Base-by-base conservation (phyloP, 1,284 basidiomycete genomes). In the Boletus smithii region DNA sequence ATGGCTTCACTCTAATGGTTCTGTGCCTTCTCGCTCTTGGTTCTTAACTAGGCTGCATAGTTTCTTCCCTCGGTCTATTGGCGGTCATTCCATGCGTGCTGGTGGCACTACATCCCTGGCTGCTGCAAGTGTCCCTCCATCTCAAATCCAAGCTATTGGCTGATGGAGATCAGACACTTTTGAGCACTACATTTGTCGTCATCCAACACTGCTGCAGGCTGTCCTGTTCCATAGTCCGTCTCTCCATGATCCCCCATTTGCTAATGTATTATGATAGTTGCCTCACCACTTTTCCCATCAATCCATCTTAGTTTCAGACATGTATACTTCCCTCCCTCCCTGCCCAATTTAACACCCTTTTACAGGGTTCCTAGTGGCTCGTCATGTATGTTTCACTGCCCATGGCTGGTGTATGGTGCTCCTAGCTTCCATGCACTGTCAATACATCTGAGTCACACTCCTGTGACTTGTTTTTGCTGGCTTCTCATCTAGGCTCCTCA, bases 81-180 rank as follows among this genome's bases (percentile, higher is more conserved):
- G 31, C 0, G 50, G 47, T 1, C 51, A 53, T 20, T 55, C 48
- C 3, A 20, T 55, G 26, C 27, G 24, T 0, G 44, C 45, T 0
- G 42, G 51, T 0, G 42, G 51, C 1, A 38, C 48, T 3, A 54
- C 48, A 2, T 52, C 51, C 6, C 23, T 54, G 0, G 50, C 48
- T 0, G 42, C 39, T 3, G 44, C 47, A 0, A 27, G 53, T 7
- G 42, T 54, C 5, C 34, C 45, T 5, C 29, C 44, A 2, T 27
- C 34, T 0, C 30, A 48, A 1, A 55, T 55, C n/a, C 44, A 44
- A 22, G 50, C 46, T 10, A 38, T 52, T 7, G 45, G 51, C 0
- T 11, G 23, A 1, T 48, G 50, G 52, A 23, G 5, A 2, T 51
- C 41, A 16, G 10, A n/a, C 5, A 8, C 45, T 1, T 53, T 42